phyloP scores from a whole-genome alignment of 441 rosid species.

The Theobroma grandiflorum region DNA sequence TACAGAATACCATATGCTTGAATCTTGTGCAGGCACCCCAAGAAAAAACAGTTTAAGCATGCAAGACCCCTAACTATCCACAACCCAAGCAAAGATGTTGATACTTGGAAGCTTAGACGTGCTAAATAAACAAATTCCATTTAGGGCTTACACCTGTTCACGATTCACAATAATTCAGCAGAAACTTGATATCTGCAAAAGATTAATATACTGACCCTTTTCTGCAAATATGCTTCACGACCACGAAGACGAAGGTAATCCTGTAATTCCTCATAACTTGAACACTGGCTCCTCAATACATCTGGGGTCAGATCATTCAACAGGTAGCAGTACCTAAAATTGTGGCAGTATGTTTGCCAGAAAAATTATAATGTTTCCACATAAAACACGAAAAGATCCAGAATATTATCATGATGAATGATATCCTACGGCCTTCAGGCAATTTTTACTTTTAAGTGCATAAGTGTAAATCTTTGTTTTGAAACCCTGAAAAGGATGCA shows the following conservation, averaged over 20 bases:
- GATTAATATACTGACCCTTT: constrained; percentile 63
- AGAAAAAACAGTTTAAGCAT: background rate
- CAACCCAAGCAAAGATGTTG: background rate
- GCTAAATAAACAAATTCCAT: background rate
- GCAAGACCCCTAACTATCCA: background rate
- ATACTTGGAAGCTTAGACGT: constrained; percentile 1
- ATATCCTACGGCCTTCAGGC: constrained; percentile 13
- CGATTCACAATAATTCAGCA: background rate
- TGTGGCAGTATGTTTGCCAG: constrained; percentile 24
- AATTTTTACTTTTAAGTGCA: background rate
- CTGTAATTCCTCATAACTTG: constrained; percentile 77
- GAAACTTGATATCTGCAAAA: constrained; percentile 12
- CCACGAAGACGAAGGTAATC: constrained; percentile 85
- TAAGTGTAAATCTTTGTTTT: background rate
- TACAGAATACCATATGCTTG: background rate
- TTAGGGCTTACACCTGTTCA: background rate
- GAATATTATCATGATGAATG: background rate
- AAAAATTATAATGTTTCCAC: constrained; percentile 12
- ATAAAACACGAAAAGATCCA: constrained; percentile 15
- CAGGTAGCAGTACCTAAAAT: constrained; percentile 87
- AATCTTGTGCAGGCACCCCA: background rate
- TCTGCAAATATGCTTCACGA: constrained; percentile 90
- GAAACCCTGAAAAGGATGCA: background rate
- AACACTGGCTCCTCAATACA: constrained; percentile 64
- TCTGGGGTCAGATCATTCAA: constrained; percentile 84